Base-by-base conservation (phyloP, 2,329 filamentous ascomycete genomes). In the Fusarium protoensiforme region DNA sequence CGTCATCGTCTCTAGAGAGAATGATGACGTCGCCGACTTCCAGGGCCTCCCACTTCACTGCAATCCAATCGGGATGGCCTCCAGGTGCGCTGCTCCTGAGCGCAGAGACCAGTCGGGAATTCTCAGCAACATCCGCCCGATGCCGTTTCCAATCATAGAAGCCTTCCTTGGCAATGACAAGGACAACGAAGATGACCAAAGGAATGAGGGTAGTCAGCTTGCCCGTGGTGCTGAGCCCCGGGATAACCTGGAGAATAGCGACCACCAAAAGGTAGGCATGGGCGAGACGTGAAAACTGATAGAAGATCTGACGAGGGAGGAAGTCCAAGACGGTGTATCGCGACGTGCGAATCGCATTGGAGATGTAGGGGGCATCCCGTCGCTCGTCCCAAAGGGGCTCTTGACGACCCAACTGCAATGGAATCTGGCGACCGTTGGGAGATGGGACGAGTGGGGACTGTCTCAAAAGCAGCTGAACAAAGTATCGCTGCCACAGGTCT, bases 221-320 rank as follows among this genome's bases (percentile, higher is more conserved):
- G 7, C 43, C 43, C 7, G 43, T 48, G 16, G 43, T 48, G 14
- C 43, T 48, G 7, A 48, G 43, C 16, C 43, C 43, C 7, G 43
- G 43, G 5, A 48, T 48, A 24, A 48, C 14, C 7, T 48, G 43
- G 31, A 63, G 24, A 10, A 63, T 63, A 16, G 60, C 60, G 3
- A 63, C 33, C 13, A 54, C 46, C 18, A 63, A 27, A n/a, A 63
- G 33, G 27, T 63, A 63, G 48, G 60, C 60, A 33, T 63, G 60
- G 33, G 60, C 60, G 14, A 63, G 31, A 18, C 60, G 60, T 3
- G 60, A 63, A 18, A 54, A 39, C 29, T 63, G 60, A 33, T 54
- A 54, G 20, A 63, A 38, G 36, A 63, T 9, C 46, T 53, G 41
- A 20, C 43, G 60, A 33, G 60, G 60, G 18, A 63, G 46, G 22